Evolutionary conservation across 2,329 filamentous ascomycete genomes (phyloP).

Genomic region (Alternaria sp.): DNA sequence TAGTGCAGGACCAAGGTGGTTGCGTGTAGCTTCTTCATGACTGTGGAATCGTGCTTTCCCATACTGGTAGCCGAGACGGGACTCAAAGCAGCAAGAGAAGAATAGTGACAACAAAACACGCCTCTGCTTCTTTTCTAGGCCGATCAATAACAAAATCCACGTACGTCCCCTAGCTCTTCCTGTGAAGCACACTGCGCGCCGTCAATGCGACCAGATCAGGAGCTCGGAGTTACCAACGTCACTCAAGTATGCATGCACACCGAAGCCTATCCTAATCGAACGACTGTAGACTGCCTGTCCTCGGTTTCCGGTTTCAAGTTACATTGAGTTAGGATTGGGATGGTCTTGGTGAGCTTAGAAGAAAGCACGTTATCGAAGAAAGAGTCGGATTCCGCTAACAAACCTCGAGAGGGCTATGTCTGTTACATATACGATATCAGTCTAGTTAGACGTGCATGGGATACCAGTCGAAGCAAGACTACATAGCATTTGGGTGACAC

Average conservation of each 20-base stretch:
- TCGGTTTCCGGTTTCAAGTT: not conserved
- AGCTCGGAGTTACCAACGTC: not conserved
- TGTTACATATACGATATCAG: not conserved
- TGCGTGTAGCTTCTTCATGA: not conserved
- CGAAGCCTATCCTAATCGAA: not conserved
- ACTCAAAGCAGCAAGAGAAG: not conserved
- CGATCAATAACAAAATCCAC: not conserved
- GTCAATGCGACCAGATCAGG: not conserved
- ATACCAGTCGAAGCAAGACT: not conserved
- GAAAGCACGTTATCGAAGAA: not conserved
- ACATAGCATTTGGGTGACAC: not conserved
- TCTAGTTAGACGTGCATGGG: not conserved
- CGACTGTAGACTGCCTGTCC: not conserved
- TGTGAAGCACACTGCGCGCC: not conserved
- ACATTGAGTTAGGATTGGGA: not conserved
- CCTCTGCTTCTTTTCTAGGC: not conserved
- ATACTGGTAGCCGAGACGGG: not conserved
- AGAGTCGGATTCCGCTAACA: not conserved
- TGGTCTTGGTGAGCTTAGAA: not conserved
- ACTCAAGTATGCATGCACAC: not conserved
- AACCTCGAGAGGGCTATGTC: not conserved
- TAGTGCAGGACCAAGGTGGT: not conserved
- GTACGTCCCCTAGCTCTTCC: not conserved
- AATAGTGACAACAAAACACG: not conserved
- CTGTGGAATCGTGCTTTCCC: not conserved